Base-by-base conservation (phyloP, 73 alveolate species). In the Paramecium primaurelia region DNA sequence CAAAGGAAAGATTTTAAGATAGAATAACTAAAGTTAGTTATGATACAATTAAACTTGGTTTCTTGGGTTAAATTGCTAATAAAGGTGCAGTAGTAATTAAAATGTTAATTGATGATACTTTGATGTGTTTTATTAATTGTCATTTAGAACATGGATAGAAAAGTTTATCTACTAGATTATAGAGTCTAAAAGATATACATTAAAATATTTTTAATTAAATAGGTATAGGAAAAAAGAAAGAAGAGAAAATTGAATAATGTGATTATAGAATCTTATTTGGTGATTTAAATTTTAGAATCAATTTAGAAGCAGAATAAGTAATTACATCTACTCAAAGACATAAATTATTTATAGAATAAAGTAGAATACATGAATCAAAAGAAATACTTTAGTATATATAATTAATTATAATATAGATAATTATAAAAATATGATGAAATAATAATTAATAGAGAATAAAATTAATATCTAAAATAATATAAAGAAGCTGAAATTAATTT, bases 141-240 rank as follows among this genome's bases (percentile, higher is more conserved):
- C 71, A 89, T 73, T 71, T 89, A 8, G 94, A 89, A 42, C 77
- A 89, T 69, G 88, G 88, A 34, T 49, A 77, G 16, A 71, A 71
- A 37, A 89, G 92, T 80, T 32, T 80, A 8, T 45, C 22, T 2
- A 45, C 77, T 8, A 69, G 88, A 71, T 30, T 89, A 14, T 7
- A 26, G 9, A 89, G 25, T 38, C 58, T 89, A 6, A 44, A 89
- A n/a, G 94, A 89, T 6, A 45, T 89, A 12, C 94, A 89, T 71
- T 7, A 42, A 64, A 40, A 45, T 4, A 38, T 88, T 11, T 89
- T 71, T 34, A 47, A 89, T 45, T 8, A 54, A 71, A 59, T 25
- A 25, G 94, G 92, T 12, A 83, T 89, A 18, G 94, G 94, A 14
- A 89, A 89, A 40, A 89, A 64, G 51, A 89, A 89, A 64, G 94